Evolutionary conservation across 192 early-diverging fungal species (phyloP), one percentile per base, ranked within the genome.

Genomic region (Mycoemilia scoparia): DNA sequence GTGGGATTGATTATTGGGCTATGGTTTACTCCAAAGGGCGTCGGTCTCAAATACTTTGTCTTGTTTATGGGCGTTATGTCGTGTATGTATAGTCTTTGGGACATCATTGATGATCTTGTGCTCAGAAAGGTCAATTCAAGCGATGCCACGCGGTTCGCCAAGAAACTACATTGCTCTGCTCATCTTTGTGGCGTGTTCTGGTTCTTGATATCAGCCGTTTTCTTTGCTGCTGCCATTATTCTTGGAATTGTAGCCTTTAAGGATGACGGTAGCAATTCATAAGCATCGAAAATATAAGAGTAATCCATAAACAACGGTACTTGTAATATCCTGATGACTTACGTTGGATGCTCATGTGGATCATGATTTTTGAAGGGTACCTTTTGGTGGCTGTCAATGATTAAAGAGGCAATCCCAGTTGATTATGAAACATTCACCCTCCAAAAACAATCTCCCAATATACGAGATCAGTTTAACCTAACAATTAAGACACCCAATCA

Each of bases 21-120:
- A 13, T 91, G 89, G 87, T 87, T 80, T 72, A 51, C 84, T 13
- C 49, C 76, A 1, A 58, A 68, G 16, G 79, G 76, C 0, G 51
- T 52, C 11, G 80, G 79, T 20, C 68, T 96, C 4, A 64, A 77
- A 21, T 96, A 92, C 45, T 84, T 93, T 47, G 82, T 93, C 7
- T 64, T 93, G 3, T 96, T 96, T 52, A 64, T 96, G 38, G 92
- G 87, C 21, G 79, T 85, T 10, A 97, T 97, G 93, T 79, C 73
- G 2, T 77, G 82, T 16, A 62, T 92, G 20, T 97, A 97, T 49
- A 76, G 77, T 32, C 66, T 91, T 17, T 88, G 87, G 77, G 93
- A 97, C 59, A 95, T 95, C 53, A 51, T 95, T 32, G 93, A 97
- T 26, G 89, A 95, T 64, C 64, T 87, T 9, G 67, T 93, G 3